Evolutionary conservation across 2,329 filamentous ascomycete genomes (phyloP).

Genomic region (Stagonosporopsis cucurbitacearum): DNA sequence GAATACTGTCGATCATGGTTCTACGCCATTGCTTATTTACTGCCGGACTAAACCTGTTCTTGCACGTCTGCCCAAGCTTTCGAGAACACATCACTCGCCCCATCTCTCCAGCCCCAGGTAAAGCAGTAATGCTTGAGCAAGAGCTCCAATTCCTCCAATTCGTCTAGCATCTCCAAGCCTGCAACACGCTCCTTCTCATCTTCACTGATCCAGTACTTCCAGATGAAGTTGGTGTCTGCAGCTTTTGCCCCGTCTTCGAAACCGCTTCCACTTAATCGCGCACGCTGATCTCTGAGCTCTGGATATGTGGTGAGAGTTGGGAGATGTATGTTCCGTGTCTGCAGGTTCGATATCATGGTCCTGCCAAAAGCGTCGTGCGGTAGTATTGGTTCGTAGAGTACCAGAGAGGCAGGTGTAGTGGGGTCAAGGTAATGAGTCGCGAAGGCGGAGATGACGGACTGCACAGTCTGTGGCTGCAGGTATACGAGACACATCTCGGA

Average conservation of each 20-base stretch:
- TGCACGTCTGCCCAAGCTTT: constrained; percentile 41
- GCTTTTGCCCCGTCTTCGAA: constrained; percentile 65
- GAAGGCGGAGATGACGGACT: constrained; percentile 62
- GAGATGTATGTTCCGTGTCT: constrained; percentile 79
- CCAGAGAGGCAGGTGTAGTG: constrained; percentile 62
- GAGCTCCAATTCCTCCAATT: constrained; percentile 92
- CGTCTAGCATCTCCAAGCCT: constrained; percentile 84
- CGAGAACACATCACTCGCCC: constrained; percentile 40
- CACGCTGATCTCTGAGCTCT: constrained; percentile 70
- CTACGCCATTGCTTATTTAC: not conserved
- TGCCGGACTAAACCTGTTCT: constrained; percentile 23
- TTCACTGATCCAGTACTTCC: constrained; percentile 73
- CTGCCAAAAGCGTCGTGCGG: constrained; percentile 85
- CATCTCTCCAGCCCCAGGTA: constrained; percentile 81
- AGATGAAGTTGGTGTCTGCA: constrained; percentile 72
- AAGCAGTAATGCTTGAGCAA: constrained; percentile 89
- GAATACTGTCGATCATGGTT: not conserved
- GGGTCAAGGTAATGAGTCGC: constrained; percentile 47
- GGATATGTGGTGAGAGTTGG: constrained; percentile 80
- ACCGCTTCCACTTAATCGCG: constrained; percentile 70
- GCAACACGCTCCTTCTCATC: constrained; percentile 82
- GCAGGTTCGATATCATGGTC: constrained; percentile 91
- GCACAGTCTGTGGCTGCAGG: constrained; percentile 70
- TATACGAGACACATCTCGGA: constrained; percentile 98
- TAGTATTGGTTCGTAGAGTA: constrained; percentile 89